Conservation (phyloP, 495 filamentous ascomycete species). For the Tuber calosporum region DNA sequence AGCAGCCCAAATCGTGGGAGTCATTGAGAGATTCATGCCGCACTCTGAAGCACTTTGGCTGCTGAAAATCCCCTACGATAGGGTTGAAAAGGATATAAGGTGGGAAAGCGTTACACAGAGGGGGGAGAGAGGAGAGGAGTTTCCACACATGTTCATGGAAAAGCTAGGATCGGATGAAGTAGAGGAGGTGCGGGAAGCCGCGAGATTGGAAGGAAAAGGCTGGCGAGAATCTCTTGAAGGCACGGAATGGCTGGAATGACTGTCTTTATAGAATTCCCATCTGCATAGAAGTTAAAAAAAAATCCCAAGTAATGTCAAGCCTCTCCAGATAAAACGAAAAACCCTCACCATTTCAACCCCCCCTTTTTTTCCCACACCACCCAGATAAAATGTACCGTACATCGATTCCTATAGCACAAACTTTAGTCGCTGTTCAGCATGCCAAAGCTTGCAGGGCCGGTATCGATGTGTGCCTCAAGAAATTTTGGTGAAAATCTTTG, state of each 20-base stretch:
- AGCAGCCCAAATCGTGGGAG: not conserved
- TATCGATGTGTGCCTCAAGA: no score
- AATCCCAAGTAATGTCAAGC: not conserved
- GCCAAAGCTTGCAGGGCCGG: no score
- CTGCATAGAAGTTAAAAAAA: not conserved
- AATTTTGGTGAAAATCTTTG: no score
- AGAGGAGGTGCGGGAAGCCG: constrained; percentile 11
- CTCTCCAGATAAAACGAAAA: not conserved
- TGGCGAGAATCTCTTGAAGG: constrained; percentile 24
- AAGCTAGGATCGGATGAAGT: constrained; percentile 10
- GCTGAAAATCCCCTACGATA: constrained; percentile 13
- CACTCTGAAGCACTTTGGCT: constrained; percentile 9
- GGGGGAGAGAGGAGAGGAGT: constrained; percentile 12
- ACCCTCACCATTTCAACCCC: not conserved
- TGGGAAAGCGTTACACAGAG: constrained; percentile 17
- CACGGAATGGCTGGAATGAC: constrained; percentile 11
- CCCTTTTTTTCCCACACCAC: no score
- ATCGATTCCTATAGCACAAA: no score
- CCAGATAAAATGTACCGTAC: no score
- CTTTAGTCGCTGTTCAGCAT: no score
- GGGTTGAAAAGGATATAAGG: constrained; percentile 7
- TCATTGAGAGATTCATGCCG: constrained; percentile 4
- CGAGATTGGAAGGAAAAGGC: not conserved
- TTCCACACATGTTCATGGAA: constrained; percentile 12
- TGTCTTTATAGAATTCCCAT: not conserved